Evolutionary conservation across 2,329 filamentous ascomycete species (phyloP).

Genomic region (Didymella arachidicola): DNA sequence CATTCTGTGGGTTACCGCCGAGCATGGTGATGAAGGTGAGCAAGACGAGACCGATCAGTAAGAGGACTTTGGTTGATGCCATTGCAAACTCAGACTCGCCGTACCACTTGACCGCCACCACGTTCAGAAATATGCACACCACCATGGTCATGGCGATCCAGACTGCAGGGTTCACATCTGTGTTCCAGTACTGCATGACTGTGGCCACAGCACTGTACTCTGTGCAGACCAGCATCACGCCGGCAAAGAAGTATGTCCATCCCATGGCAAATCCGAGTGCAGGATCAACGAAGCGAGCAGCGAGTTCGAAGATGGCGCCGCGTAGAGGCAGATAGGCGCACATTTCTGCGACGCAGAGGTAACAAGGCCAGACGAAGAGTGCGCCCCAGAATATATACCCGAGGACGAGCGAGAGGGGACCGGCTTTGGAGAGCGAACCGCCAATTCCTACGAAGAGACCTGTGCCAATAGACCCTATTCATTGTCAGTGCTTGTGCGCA

Average conservation of each 20-base stretch:
- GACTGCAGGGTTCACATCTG: constrained; percentile 41
- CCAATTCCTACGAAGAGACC: constrained; percentile 72
- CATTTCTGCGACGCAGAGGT: constrained; percentile 82
- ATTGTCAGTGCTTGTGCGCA: not conserved
- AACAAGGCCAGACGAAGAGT: constrained; percentile 35
- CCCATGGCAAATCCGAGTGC: constrained; percentile 79
- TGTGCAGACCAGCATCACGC: constrained; percentile 22
- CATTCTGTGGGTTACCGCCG: constrained; percentile 62
- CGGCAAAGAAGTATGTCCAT: constrained; percentile 66
- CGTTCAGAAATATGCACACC: constrained; percentile 46
- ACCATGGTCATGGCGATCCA: constrained; percentile 51
- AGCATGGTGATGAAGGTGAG: constrained; percentile 64
- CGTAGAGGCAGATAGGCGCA: constrained; percentile 78
- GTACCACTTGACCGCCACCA: constrained; percentile 49
- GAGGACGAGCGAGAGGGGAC: constrained; percentile 68
- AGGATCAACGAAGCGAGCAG: constrained; percentile 76
- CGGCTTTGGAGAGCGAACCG: constrained; percentile 54
- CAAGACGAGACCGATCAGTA: constrained; percentile 57
- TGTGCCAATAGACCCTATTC: constrained; percentile 70
- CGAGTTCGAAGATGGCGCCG: constrained; percentile 80
- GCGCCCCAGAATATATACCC: constrained; percentile 69
- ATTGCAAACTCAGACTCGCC: constrained; percentile 50
- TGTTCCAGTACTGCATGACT: constrained; percentile 50
- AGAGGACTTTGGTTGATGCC: constrained; percentile 43
- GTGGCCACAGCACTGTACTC: constrained; percentile 47